Evolutionary conservation across 495 filamentous ascomycete genomes (phyloP).

Genomic region (Trichocladium antarcticum): DNA sequence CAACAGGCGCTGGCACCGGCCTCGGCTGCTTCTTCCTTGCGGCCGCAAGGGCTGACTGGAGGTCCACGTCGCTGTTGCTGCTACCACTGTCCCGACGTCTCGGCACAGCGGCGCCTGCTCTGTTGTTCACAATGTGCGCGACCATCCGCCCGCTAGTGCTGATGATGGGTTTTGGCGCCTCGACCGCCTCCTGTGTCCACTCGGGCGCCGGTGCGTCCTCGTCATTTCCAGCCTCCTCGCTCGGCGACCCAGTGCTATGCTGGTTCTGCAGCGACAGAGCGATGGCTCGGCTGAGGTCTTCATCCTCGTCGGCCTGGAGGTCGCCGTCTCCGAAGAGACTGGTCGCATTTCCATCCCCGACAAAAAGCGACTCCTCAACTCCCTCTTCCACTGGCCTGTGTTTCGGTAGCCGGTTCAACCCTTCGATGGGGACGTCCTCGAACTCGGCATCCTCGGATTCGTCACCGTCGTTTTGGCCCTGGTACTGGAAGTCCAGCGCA

Average conservation of each 20-base stretch:
- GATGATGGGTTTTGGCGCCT: constrained; percentile 42
- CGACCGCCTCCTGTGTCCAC: constrained; percentile 45
- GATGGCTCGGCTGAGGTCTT: constrained; percentile 72
- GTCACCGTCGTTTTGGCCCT: constrained; percentile 50
- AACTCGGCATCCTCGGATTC: constrained; percentile 67
- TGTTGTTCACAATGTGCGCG: constrained; percentile 52
- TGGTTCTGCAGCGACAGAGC: constrained; percentile 59
- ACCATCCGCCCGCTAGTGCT: constrained; percentile 46
- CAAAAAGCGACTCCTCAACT: constrained; percentile 54
- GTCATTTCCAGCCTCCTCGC: constrained; percentile 49
- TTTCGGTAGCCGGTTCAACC: constrained; percentile 79
- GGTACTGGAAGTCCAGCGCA: constrained; percentile 48
- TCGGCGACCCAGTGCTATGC: constrained; percentile 23
- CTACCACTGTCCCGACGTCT: constrained; percentile 34
- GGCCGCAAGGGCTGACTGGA: constrained; percentile 47
- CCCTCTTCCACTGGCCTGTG: constrained; percentile 3
- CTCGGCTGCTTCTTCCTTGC: constrained; percentile 35
- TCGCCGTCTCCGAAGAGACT: constrained; percentile 26
- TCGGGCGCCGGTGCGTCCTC: constrained; percentile 48
- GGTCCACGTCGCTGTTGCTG: constrained; percentile 53
- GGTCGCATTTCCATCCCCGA: constrained; percentile 32
- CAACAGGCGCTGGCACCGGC: constrained; percentile 9
- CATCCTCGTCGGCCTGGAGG: constrained; percentile 51
- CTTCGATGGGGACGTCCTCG: constrained; percentile 92
- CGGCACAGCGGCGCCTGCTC: constrained; percentile 44